phyloP scores from a whole-genome alignment of 768 basidiomycete genomes.

The Amanita thiersii region DNA sequence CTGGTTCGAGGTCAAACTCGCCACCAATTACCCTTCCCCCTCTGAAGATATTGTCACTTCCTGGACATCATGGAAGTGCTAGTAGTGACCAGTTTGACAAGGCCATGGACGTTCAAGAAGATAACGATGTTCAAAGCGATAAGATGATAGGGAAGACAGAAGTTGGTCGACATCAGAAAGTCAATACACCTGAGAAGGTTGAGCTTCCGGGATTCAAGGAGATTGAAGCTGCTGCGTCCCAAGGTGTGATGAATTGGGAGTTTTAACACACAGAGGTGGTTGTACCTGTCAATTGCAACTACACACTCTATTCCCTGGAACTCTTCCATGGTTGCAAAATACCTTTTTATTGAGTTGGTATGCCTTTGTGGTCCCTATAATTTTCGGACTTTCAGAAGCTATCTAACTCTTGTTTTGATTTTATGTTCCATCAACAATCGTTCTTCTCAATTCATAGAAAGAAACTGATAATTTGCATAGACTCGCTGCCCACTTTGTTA shows the following conservation, averaged over 20 bases:
- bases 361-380: too few species aligned
- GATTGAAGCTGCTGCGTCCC: constrained; percentile 48
- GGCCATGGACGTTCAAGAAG: constrained; percentile 2
- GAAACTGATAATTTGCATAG: too few species aligned
- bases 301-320: too few species aligned
- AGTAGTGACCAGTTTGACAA: constrained; percentile 6
- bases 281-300: too few species aligned
- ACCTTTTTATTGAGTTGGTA: too few species aligned
- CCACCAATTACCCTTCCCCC: constrained; percentile 72
- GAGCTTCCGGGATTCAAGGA: constrained; percentile 58
- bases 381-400: too few species aligned
- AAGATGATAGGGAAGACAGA: background rate
- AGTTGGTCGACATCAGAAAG: background rate
- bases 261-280: constrained; percentile 7
- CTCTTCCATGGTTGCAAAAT: too few species aligned
- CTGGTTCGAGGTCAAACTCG: constrained; percentile 53
- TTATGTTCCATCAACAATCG: too few species aligned
- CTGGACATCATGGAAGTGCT: constrained; percentile 6
- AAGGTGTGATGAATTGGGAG: constrained; percentile 11
- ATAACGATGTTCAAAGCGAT: background rate
- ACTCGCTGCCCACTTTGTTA: too few species aligned
- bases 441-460: too few species aligned
- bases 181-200: constrained; percentile 23
- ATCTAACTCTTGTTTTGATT: too few species aligned
- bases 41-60: constrained; percentile 34